Conservation (phyloP, 2,329 filamentous ascomycete species). For the Fusarium falciforme region DNA sequence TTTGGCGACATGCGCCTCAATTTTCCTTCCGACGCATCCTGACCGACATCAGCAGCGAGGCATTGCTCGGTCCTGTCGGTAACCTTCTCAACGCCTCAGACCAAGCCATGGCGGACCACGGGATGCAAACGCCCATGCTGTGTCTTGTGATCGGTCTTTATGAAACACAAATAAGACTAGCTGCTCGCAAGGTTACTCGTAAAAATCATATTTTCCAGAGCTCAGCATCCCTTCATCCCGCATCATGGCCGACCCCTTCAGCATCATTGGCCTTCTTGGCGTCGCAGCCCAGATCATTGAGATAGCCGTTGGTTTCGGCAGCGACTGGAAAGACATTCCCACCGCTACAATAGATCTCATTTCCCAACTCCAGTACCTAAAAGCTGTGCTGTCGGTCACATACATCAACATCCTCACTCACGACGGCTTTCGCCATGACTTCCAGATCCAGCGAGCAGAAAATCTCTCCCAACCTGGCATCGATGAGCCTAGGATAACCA, state of each 20-base stretch:
- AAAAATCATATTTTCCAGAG: background rate
- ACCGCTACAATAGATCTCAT: no score
- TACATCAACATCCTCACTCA: background rate
- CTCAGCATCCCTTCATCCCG: background rate
- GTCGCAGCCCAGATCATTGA: background rate
- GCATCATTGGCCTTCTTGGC: background rate
- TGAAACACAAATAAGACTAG: background rate
- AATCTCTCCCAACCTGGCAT: background rate
- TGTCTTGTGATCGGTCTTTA: background rate
- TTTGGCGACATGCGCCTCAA: background rate
- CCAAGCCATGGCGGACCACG: background rate
- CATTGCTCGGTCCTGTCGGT: background rate
- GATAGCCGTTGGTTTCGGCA: background rate
- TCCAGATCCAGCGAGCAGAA: no score
- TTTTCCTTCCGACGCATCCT: background rate
- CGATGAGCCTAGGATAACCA: rapidly evolving
- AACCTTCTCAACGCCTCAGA: background rate
- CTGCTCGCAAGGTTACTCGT: background rate
- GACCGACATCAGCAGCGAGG: background rate
- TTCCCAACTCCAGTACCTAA: no score
- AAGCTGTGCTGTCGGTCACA: background rate
- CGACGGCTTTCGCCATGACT: no score
- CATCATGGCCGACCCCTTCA: background rate
- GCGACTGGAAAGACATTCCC: background rate
- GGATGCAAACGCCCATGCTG: background rate